phyloP scores from a whole-genome alignment of 768 basidiomycete genomes.

The Tricholoma hemisulphureum region DNA sequence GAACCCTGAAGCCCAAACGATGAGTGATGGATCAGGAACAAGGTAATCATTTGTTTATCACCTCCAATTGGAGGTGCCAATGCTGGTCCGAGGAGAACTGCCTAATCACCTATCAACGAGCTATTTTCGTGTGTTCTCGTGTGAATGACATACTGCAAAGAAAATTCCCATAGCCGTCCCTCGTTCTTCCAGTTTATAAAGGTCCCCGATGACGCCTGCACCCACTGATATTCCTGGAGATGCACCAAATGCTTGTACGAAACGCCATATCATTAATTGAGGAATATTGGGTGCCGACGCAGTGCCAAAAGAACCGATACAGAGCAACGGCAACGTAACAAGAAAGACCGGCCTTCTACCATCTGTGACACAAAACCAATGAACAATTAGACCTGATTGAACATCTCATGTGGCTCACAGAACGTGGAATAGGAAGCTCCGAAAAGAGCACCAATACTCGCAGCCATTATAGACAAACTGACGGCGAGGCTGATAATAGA shows the following conservation, averaged over 20 bases:
- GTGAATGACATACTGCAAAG: slow-evolving; percentile 28
- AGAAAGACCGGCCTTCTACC: slow-evolving; percentile 61
- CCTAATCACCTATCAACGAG: slow-evolving; percentile 29
- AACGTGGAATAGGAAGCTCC: slow-evolving; percentile 39
- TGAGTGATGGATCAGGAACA: background rate
- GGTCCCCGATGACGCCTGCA: slow-evolving; percentile 56
- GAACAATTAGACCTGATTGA: background rate
- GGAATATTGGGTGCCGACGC: slow-evolving; percentile 40
- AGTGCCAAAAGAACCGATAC: slow-evolving; percentile 59
- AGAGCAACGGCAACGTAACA: slow-evolving; percentile 55
- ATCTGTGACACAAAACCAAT: slow-evolving; percentile 35
- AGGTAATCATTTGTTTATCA: slow-evolving; percentile 7
- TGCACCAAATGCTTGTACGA: slow-evolving; percentile 63
- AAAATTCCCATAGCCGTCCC: slow-evolving; percentile 40
- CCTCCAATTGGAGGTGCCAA: slow-evolving; percentile 62
- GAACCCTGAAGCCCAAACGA: slow-evolving; percentile 32
- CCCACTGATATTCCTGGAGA: slow-evolving; percentile 53
- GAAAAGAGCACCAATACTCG: slow-evolving; percentile 31
- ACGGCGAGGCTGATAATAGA: slow-evolving; percentile 30
- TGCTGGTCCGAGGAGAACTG: slow-evolving; percentile 56
- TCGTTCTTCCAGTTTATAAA: slow-evolving; percentile 57
- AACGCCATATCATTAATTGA: slow-evolving; percentile 55
- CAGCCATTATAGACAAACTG: slow-evolving; percentile 34
- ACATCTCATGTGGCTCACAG: slow-evolving; percentile 23
- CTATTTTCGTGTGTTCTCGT: background rate